phyloP scores from a whole-genome alignment of 106 monocot species.

The Narthecium ossifragum region DNA sequence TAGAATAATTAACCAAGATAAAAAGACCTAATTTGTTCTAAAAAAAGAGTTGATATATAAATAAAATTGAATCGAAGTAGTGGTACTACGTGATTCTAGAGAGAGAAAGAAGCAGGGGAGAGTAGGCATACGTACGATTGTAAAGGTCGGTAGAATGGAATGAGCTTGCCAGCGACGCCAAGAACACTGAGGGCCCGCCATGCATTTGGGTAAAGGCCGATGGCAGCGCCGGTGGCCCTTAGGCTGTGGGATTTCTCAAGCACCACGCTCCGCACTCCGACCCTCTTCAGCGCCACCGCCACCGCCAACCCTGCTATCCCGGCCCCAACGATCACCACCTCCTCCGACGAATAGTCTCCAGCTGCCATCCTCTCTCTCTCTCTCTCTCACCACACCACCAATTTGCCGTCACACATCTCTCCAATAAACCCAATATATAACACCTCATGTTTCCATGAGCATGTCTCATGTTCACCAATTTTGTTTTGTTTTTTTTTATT shows the following conservation, averaged over 20 bases:
- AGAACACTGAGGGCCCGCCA: neutral
- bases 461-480: no score
- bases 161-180: conserved; percentile 22
- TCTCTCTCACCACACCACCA: no score
- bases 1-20: neutral
- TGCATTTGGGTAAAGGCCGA: neutral
- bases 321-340: conserved; percentile 49
- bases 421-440: no score
- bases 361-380: neutral
- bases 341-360: conserved; percentile 3
- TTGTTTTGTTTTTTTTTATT: no score
- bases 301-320: conserved; percentile 49
- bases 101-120: no score
- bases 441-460: no score
- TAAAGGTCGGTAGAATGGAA: conserved; percentile 3
- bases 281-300: conserved; percentile 24
- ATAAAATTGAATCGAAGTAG: neutral
- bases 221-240: neutral
- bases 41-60: neutral
- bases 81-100: no score
- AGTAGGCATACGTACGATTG: conserved; percentile 2
- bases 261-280: neutral
- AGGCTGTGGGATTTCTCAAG: neutral
- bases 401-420: no score
- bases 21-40: neutral